Percentiles rank a stretch among this genome's conserved stretches.
Conservation (phyloP, 108 stramenopile genomes). For the Mediolabrus comicus region DNA sequence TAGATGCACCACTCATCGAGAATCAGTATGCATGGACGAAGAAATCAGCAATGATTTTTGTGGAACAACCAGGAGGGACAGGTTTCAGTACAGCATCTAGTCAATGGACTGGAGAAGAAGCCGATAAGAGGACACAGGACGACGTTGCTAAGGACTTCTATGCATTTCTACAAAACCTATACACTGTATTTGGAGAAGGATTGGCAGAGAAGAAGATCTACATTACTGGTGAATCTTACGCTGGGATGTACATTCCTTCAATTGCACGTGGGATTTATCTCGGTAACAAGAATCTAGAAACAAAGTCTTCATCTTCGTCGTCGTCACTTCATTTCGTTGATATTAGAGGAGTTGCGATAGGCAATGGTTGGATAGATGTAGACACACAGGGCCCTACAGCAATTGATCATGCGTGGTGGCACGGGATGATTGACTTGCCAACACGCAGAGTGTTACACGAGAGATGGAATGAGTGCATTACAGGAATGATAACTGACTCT, state of each 20-base stretch:
- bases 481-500: slow-evolving; percentile 17
- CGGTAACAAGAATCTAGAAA: slow-evolving; percentile 32
- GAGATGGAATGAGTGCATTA: slow-evolving; percentile 56
- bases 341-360: slow-evolving; percentile 57
- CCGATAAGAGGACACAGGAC: slow-evolving; percentile 33
- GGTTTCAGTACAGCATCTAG: slow-evolving; percentile 45
- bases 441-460: slow-evolving; percentile 42
- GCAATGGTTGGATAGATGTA: slow-evolving; percentile 76
- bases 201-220: slow-evolving; percentile 59
- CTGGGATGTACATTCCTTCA: slow-evolving; percentile 77
- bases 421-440: slow-evolving; percentile 70
- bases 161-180: slow-evolving; percentile 49
- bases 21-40: slow-evolving; percentile 48
- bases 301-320: neutral
- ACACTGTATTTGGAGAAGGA: slow-evolving; percentile 54
- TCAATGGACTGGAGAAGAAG: slow-evolving; percentile 32
- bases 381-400: slow-evolving; percentile 60
- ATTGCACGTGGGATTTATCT: slow-evolving; percentile 67
- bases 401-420: slow-evolving; percentile 79
- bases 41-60: slow-evolving; percentile 37
- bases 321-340: slow-evolving; percentile 24
- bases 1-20: slow-evolving; percentile 34
- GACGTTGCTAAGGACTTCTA: slow-evolving; percentile 42
- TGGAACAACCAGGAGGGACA: slow-evolving; percentile 50
- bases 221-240: slow-evolving; percentile 87